Conservation (phyloP, 805 yeast genomes). For the Cyberlindnera saturnus region DNA sequence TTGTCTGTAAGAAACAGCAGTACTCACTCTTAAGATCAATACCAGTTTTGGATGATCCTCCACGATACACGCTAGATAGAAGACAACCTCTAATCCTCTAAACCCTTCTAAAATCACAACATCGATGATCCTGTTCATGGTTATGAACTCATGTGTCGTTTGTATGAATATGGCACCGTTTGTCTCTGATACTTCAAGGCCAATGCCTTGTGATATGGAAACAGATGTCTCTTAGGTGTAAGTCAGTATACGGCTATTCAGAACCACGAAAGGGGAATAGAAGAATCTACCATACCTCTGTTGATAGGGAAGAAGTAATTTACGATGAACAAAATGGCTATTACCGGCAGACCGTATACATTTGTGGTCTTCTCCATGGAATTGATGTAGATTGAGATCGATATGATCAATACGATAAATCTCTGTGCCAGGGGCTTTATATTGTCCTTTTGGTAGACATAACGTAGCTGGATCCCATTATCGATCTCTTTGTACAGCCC, state of each 20-base stretch:
- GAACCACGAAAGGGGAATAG: not conserved
- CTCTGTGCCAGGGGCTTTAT: not conserved
- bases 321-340: not conserved
- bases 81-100: conserved; percentile 57
- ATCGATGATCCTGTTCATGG: conserved; percentile 52
- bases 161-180: conserved; percentile 23
- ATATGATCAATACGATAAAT: not conserved
- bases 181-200: conserved; percentile 37
- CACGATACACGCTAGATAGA: conserved; percentile 55
- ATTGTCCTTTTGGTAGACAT: conserved; percentile 2
- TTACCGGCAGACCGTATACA: not conserved
- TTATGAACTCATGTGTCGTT: conserved; percentile 40
- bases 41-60: conserved; percentile 28
- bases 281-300: not conserved
- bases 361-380: no score
- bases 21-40: conserved; percentile 28
- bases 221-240: conserved; percentile 28
- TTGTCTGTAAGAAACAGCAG: not conserved
- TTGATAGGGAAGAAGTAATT: not conserved
- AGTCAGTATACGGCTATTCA: not conserved
- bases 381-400: not conserved
- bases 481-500: conserved; percentile 4
- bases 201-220: conserved; percentile 38
- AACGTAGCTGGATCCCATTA: conserved; percentile 4
- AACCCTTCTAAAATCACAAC: conserved; percentile 74